Conservation (phyloP, 2,329 filamentous ascomycete species). For the Blumeriella jaapii region DNA sequence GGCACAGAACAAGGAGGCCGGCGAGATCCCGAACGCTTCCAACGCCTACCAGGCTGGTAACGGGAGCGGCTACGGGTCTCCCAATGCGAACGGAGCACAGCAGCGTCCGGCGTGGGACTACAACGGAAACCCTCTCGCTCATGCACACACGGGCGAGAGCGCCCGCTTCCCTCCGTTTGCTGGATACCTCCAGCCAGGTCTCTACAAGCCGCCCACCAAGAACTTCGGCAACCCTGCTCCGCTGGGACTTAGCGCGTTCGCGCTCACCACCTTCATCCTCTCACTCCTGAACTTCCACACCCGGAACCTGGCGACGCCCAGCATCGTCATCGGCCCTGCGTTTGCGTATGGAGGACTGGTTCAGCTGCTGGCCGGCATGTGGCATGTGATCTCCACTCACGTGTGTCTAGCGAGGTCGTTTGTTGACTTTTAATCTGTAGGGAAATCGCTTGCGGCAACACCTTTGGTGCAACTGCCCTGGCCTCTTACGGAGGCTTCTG, state of each 20-base stretch:
- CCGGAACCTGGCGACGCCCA: constrained; percentile 46
- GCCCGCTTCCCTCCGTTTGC: constrained; percentile 48
- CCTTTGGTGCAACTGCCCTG: constrained; percentile 71
- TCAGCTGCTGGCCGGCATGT: constrained; percentile 76
- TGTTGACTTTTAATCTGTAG: no score
- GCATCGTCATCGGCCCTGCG: constrained; percentile 57
- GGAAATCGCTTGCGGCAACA: constrained; percentile 84
- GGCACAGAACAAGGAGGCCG: no score
- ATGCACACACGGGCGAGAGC: constrained; percentile 28
- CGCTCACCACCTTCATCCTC: constrained; percentile 40
- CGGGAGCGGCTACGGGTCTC: no score
- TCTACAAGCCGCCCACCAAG: constrained; percentile 45
- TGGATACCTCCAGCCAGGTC: constrained; percentile 62
- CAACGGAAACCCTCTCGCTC: constrained; percentile 32
- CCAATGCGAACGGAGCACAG: constrained; percentile 7
- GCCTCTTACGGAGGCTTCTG: constrained; percentile 80
- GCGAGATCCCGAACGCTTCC: no score
- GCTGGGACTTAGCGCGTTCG: constrained; percentile 10
- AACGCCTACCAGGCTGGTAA: no score
- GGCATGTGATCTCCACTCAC: constrained; percentile 40
- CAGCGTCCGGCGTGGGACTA: no score
- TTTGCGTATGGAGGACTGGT: constrained; percentile 69
- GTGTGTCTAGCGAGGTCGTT: neutral
- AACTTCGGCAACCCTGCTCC: constrained; percentile 49
- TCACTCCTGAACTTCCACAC: constrained; percentile 61